Base-by-base conservation (phyloP, 768 basidiomycete genomes). In the Clitopilus passeckerianus region DNA sequence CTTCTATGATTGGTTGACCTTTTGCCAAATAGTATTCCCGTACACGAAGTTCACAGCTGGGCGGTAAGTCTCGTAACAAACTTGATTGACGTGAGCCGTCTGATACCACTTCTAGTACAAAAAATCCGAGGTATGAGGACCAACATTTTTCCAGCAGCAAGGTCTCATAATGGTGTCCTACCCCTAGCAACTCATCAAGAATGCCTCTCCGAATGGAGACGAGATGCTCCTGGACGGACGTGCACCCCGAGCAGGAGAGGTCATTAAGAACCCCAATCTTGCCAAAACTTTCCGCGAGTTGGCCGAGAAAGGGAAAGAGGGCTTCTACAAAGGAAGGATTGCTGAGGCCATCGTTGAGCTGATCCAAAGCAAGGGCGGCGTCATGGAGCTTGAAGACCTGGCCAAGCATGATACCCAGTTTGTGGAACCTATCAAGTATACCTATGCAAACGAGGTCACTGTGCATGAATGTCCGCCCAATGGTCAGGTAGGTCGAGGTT, bases 391-490 rank as follows among this genome's bases (percentile, higher is more conserved):
- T 12, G 86, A 89, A n/a, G 97, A 99, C 71, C 84, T 99, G 41
- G 90, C 89, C n/a, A 78, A 80, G 52, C 95, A 97, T 68, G 74
- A 81, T 54, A 86, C 91, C 0, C 77, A 86, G 4, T 83, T 92
- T 37, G 91, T 98, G 16, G 85, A 94, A 61, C 96, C 97, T 1
- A 95, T 98, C 75, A 87, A 85, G 59, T 96, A 96, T 70, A 93
- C 89, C 1, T 98, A 92, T 65, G 88, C 81, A 18, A 77, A 81
- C 7, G 90, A 94, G 59, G 89, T 98, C 6, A 93, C 94, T 0
- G 78, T 98, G 0, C 93, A 93, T 70, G 96, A 99, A 93, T 96
- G 94, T 66, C 96, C 95, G 7, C 96, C 96, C 0, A 98, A 97
- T 70, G 95, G 96, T 8, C 95, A 98, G 96, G 95, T 75, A 57